These are phyloP conservation scores for Anthoceros angustus DNA, from an alignment of 225 moss, liverwort and hornwort species.

Conservation along the genomic window DNA sequence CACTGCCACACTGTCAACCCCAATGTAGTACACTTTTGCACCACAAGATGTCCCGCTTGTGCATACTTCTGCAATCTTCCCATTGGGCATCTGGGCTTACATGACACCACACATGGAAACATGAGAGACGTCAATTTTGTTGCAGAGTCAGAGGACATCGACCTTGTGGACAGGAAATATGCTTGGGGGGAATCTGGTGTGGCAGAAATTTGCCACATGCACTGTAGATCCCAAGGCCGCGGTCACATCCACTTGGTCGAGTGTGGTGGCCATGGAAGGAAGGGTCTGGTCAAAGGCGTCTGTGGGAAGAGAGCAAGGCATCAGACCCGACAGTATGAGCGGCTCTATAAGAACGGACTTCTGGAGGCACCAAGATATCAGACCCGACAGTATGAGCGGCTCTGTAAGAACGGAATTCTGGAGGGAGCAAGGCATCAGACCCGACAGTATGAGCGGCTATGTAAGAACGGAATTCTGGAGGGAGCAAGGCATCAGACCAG, in stretches of 20 bases:
- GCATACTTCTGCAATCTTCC: no score
- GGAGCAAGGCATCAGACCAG: no score
- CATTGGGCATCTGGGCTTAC: no score
- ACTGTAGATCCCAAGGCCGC: no score
- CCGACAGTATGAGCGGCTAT: no score
- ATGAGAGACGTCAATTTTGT: constrained; percentile 23
- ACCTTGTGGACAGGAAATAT: constrained; percentile 26
- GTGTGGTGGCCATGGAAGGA: no score
- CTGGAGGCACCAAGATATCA: constrained; percentile 20
- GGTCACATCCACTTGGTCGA: no score
- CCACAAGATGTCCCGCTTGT: no score
- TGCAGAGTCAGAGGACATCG: constrained; percentile 20
- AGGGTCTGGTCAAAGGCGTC: constrained; percentile 26
- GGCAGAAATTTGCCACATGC: no score
- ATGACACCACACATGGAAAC: no score
- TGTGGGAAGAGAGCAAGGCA: constrained; percentile 17
- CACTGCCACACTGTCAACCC: constrained; percentile 20
- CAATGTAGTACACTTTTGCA: constrained; percentile 21
- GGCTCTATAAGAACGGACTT: not conserved
- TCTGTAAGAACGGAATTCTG: not conserved
- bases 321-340: constrained; percentile 6
- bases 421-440: constrained; percentile 27
- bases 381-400: not conserved
- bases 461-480: no score
- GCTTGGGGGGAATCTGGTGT: constrained; percentile 36